Conservation (phyloP, 2,329 filamentous ascomycete genomes). For the Trichoderma semiorbis region DNA sequence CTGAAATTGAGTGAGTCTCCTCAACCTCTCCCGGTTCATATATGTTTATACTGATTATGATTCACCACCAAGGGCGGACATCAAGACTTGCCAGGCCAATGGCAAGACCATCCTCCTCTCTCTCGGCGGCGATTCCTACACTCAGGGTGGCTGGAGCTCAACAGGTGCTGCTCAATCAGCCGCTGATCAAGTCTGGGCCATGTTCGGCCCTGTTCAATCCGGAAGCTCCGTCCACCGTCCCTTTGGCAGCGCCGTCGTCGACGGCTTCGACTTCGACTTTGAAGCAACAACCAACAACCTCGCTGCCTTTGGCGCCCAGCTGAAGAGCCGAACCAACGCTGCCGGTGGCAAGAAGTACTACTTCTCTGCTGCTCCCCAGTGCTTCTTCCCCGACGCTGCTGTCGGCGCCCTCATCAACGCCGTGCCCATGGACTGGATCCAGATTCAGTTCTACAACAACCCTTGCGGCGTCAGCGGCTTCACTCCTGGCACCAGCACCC, state of each 20-base stretch:
- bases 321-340: slow-evolving; percentile 54
- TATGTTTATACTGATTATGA: not conserved
- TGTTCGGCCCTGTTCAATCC: slow-evolving; percentile 58
- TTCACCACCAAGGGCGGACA: slow-evolving; percentile 40
- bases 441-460: slow-evolving; percentile 69
- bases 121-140: slow-evolving; percentile 67
- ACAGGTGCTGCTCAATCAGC: slow-evolving; percentile 48
- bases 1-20: slow-evolving; percentile 57
- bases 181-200: slow-evolving; percentile 65
- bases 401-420: slow-evolving; percentile 54
- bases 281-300: slow-evolving; percentile 60
- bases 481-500: slow-evolving; percentile 38
- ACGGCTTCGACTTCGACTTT: slow-evolving; percentile 77
- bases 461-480: slow-evolving; percentile 58
- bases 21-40: not conserved
- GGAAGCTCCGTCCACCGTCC: slow-evolving; percentile 53
- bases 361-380: slow-evolving; percentile 66
- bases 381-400: slow-evolving; percentile 60
- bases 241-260: slow-evolving; percentile 62
- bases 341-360: slow-evolving; percentile 55
- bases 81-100: slow-evolving; percentile 56
- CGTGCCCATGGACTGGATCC: slow-evolving; percentile 57
- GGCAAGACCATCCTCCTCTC: slow-evolving; percentile 71
- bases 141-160: slow-evolving; percentile 63
- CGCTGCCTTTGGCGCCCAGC: slow-evolving; percentile 55